Evolutionary conservation across 2,329 filamentous ascomycete genomes (phyloP).

Genomic region (Myriosclerotinia curreyana): DNA sequence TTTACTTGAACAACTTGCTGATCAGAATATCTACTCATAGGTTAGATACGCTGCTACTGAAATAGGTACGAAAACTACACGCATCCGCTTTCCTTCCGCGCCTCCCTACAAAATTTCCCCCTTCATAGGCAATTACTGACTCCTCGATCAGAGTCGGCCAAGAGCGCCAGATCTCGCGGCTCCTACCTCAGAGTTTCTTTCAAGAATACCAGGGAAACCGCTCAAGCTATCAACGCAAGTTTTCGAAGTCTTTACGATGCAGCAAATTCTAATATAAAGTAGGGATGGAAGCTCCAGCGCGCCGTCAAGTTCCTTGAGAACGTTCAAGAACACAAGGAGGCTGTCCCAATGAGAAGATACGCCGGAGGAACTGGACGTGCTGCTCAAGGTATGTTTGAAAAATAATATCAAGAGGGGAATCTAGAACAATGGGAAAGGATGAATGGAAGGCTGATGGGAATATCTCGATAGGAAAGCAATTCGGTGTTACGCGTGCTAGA

Average conservation of each 20-base stretch:
- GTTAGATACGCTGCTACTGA: constrained; percentile 83
- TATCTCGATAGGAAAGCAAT: constrained; percentile 78
- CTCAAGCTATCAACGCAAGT: constrained; percentile 83
- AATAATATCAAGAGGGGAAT: not conserved
- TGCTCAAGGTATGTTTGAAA: constrained; percentile 82
- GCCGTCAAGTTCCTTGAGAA: constrained; percentile 95
- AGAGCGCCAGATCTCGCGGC: constrained; percentile 96
- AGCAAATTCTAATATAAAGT: not conserved
- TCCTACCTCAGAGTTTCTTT: constrained; percentile 93
- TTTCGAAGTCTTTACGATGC: not conserved
- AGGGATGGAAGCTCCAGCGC: constrained; percentile 22
- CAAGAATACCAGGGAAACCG: constrained; percentile 99
- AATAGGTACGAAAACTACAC: constrained; percentile 12
- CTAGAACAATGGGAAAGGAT: not conserved
- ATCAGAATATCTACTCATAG: constrained; percentile 45
- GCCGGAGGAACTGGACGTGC: constrained; percentile 92
- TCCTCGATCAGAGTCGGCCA: constrained; percentile 47
- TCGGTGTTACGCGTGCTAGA: constrained; percentile 95
- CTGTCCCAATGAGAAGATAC: constrained; percentile 97
- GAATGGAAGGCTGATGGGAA: constrained; percentile 29
- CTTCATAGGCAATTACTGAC: constrained; percentile 27
- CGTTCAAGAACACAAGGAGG: constrained; percentile 95
- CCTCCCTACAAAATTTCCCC: constrained; percentile 63
- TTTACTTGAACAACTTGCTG: not conserved
- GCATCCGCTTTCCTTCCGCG: not conserved